These are phyloP conservation scores for Debaryomycetaceae sp. DNA, from an alignment of 1,139 yeast genomes.

Conservation along the genomic window DNA sequence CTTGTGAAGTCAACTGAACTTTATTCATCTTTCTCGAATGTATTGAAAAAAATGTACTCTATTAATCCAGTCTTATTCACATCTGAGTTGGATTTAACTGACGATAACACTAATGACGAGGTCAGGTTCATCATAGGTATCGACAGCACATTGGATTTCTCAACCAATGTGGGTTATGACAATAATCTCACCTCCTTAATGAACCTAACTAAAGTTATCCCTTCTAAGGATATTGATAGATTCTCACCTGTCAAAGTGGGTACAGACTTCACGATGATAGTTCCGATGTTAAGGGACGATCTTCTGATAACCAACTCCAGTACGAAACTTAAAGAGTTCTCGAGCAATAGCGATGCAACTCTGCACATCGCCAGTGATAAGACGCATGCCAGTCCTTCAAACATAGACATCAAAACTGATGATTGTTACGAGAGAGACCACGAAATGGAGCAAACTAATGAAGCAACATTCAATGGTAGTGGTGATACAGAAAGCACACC, in stretches of 20 bases:
- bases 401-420: neutral
- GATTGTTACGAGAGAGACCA: neutral
- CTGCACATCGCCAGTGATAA: neutral
- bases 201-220: slow-evolving; percentile 28
- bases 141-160: slow-evolving; percentile 20
- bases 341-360: neutral
- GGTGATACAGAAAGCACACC: neutral
- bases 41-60: slow-evolving; percentile 27
- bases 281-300: slow-evolving; percentile 21
- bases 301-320: neutral
- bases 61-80: slow-evolving; percentile 28
- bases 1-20: slow-evolving; percentile 30
- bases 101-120: slow-evolving; percentile 27
- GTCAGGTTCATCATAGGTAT: slow-evolving; percentile 32
- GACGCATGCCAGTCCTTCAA: neutral
- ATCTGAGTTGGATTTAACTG: slow-evolving; percentile 23
- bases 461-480: neutral
- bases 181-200: slow-evolving; percentile 13
- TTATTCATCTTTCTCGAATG: slow-evolving; percentile 19
- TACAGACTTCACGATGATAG: slow-evolving; percentile 38
- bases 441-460: neutral
- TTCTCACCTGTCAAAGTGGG: slow-evolving; percentile 30
- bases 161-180: slow-evolving; percentile 12
- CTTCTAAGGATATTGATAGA: slow-evolving; percentile 11
- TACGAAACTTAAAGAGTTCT: neutral